phyloP scores from a whole-genome alignment of 257 asterid species.

The Ajuga chamaepitys region DNA sequence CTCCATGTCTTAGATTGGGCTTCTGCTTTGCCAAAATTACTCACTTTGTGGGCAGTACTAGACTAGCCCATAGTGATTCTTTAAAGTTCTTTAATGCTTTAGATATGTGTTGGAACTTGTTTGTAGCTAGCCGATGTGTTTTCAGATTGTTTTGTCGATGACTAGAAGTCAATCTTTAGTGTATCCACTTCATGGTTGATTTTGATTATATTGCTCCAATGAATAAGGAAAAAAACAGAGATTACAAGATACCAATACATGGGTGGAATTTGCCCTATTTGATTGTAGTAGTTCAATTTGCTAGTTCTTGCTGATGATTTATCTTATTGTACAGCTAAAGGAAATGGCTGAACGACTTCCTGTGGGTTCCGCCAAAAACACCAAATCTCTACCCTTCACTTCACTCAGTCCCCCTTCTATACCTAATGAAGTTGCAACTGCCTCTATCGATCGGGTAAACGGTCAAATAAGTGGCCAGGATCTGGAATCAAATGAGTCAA shows the following conservation, averaged over 20 bases:
- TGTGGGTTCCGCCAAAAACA: slow-evolving; percentile 78
- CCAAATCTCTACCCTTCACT: slow-evolving; percentile 60
- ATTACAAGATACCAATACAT: not conserved
- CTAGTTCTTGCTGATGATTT: slow-evolving; percentile 9
- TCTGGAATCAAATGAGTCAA: slow-evolving; percentile 52
- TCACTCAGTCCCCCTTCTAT: slow-evolving; percentile 34
- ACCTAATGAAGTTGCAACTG: slow-evolving; percentile 42
- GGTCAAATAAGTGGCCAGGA: slow-evolving; percentile 52
- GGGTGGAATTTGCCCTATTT: not conserved
- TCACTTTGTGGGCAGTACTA: not conserved
- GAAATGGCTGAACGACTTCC: slow-evolving; percentile 99
- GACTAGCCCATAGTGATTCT: not conserved
- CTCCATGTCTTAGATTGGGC: not conserved
- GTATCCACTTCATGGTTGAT: not conserved
- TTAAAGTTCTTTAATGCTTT: not conserved
- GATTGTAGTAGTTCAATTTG: not conserved
- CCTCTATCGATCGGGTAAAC: slow-evolving; percentile 39
- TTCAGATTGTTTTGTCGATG: not conserved
- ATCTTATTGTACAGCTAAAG: slow-evolving; percentile 54
- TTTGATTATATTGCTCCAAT: not conserved
- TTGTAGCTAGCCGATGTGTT: not conserved
- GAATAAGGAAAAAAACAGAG: not conserved
- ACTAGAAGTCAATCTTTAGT: not conserved
- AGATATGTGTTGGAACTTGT: not conserved
- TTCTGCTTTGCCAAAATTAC: not conserved